Evolutionary conservation across 2,329 filamentous ascomycete genomes (phyloP), one percentile per base, ranked within the genome.

Genomic region (Monosporascus sp.): DNA sequence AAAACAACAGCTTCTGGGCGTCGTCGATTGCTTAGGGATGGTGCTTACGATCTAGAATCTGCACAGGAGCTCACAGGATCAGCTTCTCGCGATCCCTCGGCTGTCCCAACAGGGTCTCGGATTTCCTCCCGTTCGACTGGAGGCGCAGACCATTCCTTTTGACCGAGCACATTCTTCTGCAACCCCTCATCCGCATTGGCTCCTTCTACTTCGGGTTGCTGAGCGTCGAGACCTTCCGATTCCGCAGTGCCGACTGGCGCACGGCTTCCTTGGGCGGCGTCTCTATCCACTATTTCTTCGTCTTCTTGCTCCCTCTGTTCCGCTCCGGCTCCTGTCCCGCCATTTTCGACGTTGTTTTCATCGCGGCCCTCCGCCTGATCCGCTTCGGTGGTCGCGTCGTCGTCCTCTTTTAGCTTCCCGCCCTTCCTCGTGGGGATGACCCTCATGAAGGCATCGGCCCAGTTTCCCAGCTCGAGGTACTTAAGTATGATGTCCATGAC

Each of bases 401-500:
- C 67, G 3, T 67, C 68, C 1, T 65, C 69, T 56, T 77, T 89
- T 61, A 96, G 66, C 52, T 78, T 81, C 0, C 88, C 91, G 1
- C 90, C 91, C 70, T 99, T 99, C 57, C 94, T 78, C 72, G 91
- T 91, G 0, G 94, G 94, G 61, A 99, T 92, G 3, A 95, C 91
- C 49, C 83, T 79, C 72, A 92, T 74, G 68, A 99, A 99, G 0
- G 94, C 92, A 65, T 88, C 78, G 1, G 87, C 92, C 94, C 94
- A 99, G 68, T 97, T 88, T 2, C 89, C 89, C 48, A 83, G 84
- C 70, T 97, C 91, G 52, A 99, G 72, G 91, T 92, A 99, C 60
- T 85, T 86, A 46, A 96, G 74, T 90, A 99, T 96, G 58, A 99
- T 97, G 72, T 97, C 93, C 47, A 94, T 83, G 1, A 99, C 94